These are phyloP conservation scores for Tetracladium setigerum DNA, from an alignment of 495 filamentous ascomycete species.

Conservation along the genomic window DNA sequence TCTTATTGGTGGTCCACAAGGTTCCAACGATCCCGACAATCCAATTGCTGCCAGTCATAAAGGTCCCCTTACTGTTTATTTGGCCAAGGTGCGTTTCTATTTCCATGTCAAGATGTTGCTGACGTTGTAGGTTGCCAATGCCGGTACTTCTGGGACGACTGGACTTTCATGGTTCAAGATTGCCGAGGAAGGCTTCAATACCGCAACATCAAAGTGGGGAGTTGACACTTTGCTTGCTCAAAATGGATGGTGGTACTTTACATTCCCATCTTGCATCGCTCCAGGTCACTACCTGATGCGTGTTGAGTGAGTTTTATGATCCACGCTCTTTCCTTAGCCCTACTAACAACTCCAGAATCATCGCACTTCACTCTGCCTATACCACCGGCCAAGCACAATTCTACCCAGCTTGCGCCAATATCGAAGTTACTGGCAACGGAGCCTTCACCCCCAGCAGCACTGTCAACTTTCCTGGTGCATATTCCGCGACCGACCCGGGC, in stretches of 20 bases:
- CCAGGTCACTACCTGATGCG: slow-evolving; percentile 43
- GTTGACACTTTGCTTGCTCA: slow-evolving; percentile 9
- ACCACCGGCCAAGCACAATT: slow-evolving; percentile 37
- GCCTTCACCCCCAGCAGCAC: slow-evolving; percentile 34
- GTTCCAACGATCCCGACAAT: slow-evolving; percentile 41
- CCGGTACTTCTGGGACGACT: slow-evolving; percentile 32
- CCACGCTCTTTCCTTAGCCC: not conserved
- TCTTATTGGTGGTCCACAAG: slow-evolving; percentile 26
- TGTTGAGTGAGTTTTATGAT: slow-evolving; percentile 31
- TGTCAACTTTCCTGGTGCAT: slow-evolving; percentile 47
- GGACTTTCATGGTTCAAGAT: slow-evolving; percentile 10
- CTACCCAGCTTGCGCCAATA: slow-evolving; percentile 42
- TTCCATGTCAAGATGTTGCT: too few species aligned
- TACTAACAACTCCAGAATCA: not conserved
- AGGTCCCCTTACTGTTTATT: slow-evolving; percentile 43
- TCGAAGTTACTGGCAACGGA: slow-evolving; percentile 41
- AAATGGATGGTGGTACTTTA: slow-evolving; percentile 34
- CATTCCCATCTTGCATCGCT: slow-evolving; percentile 34
- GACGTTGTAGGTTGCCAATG: slow-evolving; percentile 32
- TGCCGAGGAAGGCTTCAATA: slow-evolving; percentile 13
- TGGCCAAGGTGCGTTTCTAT: slow-evolving; percentile 32
- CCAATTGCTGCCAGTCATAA: slow-evolving; percentile 39
- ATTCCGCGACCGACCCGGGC: slow-evolving; percentile 39
- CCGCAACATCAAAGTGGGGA: slow-evolving; percentile 6
- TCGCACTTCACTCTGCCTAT: slow-evolving; percentile 39